A percentile compares a stretch with the other conserved stretches of the same genome.
These are phyloP conservation scores for Diaporthe velutina DNA, from an alignment of 2,329 filamentous ascomycete genomes.

Conservation along the genomic window DNA sequence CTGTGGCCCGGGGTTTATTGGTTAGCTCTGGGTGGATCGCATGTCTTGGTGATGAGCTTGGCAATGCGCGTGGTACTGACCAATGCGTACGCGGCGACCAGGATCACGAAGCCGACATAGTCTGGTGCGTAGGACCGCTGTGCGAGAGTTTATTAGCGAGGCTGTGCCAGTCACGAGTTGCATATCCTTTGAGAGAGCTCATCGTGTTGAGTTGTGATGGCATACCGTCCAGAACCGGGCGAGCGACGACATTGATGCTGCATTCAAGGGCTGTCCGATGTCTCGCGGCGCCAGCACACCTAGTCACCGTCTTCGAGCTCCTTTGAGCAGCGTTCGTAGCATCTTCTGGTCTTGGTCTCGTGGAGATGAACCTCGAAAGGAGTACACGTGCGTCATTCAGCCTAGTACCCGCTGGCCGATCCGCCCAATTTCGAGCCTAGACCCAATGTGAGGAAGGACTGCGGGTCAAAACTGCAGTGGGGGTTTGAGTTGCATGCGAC, in stretches of 20 bases:
- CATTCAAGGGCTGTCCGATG: conserved; percentile 38
- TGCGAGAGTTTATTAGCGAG: conserved; percentile 29
- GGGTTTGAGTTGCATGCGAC: background rate
- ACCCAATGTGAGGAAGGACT: background rate
- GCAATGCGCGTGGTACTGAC: conserved; percentile 56
- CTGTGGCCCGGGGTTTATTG: conserved; percentile 53
- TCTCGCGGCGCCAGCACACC: conserved; percentile 53
- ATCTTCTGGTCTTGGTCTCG: conserved; percentile 45
- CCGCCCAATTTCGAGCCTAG: conserved; percentile 34
- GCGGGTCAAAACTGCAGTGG: background rate
- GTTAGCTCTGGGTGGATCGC: background rate
- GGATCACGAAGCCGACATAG: conserved; percentile 81
- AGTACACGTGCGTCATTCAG: conserved; percentile 26
- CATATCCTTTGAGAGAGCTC: background rate
- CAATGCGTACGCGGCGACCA: conserved; percentile 77
- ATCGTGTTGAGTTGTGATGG: background rate
- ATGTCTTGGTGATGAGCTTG: background rate
- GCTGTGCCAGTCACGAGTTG: conserved; percentile 37
- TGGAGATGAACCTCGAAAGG: background rate
- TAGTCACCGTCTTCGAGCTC: conserved; percentile 59
- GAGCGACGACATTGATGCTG: conserved; percentile 49
- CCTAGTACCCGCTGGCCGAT: conserved; percentile 31
- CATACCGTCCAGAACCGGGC: conserved; percentile 63
- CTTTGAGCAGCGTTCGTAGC: conserved; percentile 53
- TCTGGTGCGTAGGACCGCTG: conserved; percentile 89